Evolutionary conservation across 2,329 filamentous ascomycete species (phyloP).

Genomic region (Aureobasidium musti): DNA sequence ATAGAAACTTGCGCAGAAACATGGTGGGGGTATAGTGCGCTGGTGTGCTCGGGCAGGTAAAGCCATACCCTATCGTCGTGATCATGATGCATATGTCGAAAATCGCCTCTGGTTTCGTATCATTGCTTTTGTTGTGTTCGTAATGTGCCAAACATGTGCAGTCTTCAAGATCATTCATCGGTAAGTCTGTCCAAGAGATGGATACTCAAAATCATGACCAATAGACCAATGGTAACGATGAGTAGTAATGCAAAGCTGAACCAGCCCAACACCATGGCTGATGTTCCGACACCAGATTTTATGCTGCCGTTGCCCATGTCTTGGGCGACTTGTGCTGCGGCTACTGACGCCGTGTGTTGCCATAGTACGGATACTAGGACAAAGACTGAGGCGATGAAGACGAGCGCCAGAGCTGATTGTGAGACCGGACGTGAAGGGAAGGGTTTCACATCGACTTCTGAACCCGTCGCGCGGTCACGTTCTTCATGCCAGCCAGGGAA

Average conservation of each 20-base stretch:
- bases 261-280: slow-evolving; percentile 96
- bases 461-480: slow-evolving; percentile 70
- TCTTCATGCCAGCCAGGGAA: slow-evolving; percentile 98
- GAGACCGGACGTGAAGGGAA: slow-evolving; percentile 92
- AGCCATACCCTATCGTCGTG: neutral
- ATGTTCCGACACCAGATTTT: slow-evolving; percentile 83
- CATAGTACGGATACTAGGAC: slow-evolving; percentile 70
- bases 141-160: neutral
- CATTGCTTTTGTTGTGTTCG: slow-evolving; percentile 7
- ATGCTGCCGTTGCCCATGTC: slow-evolving; percentile 90
- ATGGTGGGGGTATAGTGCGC: slow-evolving; percentile 5
- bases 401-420: slow-evolving; percentile 88
- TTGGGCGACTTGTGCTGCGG: slow-evolving; percentile 88
- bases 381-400: slow-evolving; percentile 71
- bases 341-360: slow-evolving; percentile 96
- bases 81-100: slow-evolving; percentile 19
- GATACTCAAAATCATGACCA: slow-evolving; percentile 97
- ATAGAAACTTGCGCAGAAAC: neutral
- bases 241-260: slow-evolving; percentile 93
- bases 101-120: neutral
- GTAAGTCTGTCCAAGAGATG: slow-evolving; percentile 68
- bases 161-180: slow-evolving; percentile 37
- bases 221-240: slow-evolving; percentile 88
- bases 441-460: slow-evolving; percentile 86
- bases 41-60: neutral